phyloP scores from a whole-genome alignment of 2,329 filamentous ascomycete species.

The Fusarium lateritium region DNA sequence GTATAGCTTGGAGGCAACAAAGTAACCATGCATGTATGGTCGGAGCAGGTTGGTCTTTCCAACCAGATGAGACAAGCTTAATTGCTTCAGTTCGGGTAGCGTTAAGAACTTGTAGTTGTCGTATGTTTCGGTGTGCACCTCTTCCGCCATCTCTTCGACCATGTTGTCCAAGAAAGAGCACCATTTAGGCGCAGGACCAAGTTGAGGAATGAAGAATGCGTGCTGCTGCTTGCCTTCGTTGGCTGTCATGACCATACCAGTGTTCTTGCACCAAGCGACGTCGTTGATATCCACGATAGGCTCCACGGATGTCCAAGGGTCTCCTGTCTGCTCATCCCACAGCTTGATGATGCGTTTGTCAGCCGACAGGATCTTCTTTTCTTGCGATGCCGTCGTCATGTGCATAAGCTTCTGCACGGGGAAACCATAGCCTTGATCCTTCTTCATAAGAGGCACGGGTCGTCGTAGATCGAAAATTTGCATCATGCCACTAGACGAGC shows the following conservation, averaged over 20 bases:
- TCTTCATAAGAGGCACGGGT: conserved; percentile 86
- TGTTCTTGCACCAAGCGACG: conserved; percentile 92
- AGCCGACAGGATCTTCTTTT: conserved; percentile 90
- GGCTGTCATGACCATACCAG: conserved; percentile 94
- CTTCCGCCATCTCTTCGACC: conserved; percentile 98
- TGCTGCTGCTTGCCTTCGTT: conserved; percentile 98
- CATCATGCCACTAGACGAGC: conserved; percentile 89
- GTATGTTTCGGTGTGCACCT: conserved; percentile 84
- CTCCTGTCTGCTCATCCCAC: conserved; percentile 87
- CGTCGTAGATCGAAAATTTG: conserved; percentile 94
- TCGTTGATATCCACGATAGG: conserved; percentile 95
- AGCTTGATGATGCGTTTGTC: conserved; percentile 98
- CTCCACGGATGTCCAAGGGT: conserved; percentile 95
- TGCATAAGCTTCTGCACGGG: conserved; percentile 88
- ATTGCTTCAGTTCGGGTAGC: conserved; percentile 83
- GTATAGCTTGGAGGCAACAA: conserved; percentile 94
- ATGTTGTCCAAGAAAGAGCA: conserved; percentile 97
- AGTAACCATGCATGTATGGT: conserved; percentile 99
- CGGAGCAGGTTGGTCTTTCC: conserved; percentile 90
- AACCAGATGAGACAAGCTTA: conserved; percentile 90
- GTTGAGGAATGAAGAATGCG: conserved; percentile 93
- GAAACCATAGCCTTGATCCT: conserved; percentile 96
- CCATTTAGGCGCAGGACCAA: conserved; percentile 95
- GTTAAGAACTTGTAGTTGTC: conserved; percentile 99
- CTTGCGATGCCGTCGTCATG: conserved; percentile 78